A percentile compares a stretch with the other conserved stretches of the same genome.
Evolutionary conservation across 139 green algal species (phyloP).

Genomic region (Tetradesmus obliquus): DNA sequence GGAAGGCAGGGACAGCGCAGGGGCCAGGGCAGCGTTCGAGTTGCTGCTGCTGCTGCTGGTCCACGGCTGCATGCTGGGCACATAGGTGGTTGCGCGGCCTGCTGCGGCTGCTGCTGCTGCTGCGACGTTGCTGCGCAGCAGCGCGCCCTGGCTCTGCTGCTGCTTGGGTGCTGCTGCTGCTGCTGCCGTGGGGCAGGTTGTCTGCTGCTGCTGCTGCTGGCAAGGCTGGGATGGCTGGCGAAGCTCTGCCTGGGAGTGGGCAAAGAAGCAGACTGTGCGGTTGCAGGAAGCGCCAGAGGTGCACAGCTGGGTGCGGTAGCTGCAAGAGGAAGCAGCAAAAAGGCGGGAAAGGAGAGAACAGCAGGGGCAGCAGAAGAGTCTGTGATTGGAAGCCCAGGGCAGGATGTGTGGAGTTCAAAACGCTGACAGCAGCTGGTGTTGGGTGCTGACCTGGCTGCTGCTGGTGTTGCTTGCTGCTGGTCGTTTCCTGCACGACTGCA

Average conservation of each 20-base stretch:
- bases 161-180: not conserved
- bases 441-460: not conserved
- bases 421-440: not conserved
- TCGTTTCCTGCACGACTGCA: not conserved
- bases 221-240: conserved; percentile 47
- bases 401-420: not conserved
- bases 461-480: not conserved
- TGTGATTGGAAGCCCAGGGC: not conserved
- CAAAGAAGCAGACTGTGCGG: conserved; percentile 96
- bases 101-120: not conserved
- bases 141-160: not conserved
- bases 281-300: conserved; percentile 84
- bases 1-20: not conserved
- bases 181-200: not conserved
- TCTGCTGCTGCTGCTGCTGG: conserved; percentile 20
- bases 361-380: not conserved
- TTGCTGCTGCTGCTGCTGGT: not conserved
- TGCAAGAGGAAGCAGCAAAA: not conserved
- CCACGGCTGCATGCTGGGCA: not conserved
- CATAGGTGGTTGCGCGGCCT: not conserved
- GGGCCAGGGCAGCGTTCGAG: no score
- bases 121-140: not conserved
- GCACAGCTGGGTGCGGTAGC: conserved; percentile 86
- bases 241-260: conserved; percentile 84
- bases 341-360: not conserved